Evolutionary conservation across 1,284 basidiomycete species (phyloP), one percentile per base, ranked within the genome.

Genomic region (Irpex sp.): DNA sequence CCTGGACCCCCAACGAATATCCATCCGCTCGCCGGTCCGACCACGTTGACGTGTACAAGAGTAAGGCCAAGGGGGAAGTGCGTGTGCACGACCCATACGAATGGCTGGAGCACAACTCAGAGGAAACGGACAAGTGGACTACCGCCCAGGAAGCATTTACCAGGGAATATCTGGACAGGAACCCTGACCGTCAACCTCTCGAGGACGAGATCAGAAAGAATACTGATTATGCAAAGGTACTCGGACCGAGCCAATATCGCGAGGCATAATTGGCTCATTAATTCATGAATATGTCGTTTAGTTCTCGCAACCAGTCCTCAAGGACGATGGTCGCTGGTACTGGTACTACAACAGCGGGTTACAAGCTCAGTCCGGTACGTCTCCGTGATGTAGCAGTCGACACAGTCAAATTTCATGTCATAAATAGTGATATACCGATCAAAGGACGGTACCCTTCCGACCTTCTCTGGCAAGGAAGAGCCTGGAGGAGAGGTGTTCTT

Each of bases 271-370:
- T 11, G 15, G 15, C 40, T 44, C 40, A 44, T 44, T 26, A 26
- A 11, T 47, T 47, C 54, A 37, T 13, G 34, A 40, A 55, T 54
- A 48, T 26, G 37, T 21, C 15, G 38, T n/a, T 31, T 68, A 91
- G 89, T 87, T 89, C 70, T 82, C 81, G 51, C 76, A 84, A 0
- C 92, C 91, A 0, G 73, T 75, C 19, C 73, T 89, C 55, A 83
- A 85, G 65, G 77, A 85, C 11, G 89, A 93, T 69, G 82, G 81
- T 5, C 82, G 82, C 57, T 93, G 90, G 86, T 94, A 94, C 70
- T 91, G 90, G 88, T 83, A 81, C 64, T 84, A 88, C 70, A 92
- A 92, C 74, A 85, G 83, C 60, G 90, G 90, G 13, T 78, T 92
- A 47, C 86, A 90, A 68, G 80, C 85, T 13, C 88, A 91, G 72